phyloP scores from a whole-genome alignment of 73 alveolate genomes.

The Paramecium tetraurelia region DNA sequence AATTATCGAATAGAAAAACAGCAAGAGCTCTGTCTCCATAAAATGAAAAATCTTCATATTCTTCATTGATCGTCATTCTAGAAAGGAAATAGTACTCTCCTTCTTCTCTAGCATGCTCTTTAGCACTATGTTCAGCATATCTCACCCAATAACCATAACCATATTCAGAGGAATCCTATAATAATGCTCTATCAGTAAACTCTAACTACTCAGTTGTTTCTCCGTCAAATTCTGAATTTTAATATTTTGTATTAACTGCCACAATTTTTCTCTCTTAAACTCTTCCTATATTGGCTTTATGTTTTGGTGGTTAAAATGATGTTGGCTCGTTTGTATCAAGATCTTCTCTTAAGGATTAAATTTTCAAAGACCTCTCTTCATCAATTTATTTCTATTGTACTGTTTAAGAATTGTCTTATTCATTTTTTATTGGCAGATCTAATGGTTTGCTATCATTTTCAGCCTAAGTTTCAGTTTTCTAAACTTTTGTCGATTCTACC shows the following conservation, averaged over 20 bases:
- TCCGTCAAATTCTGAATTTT: background rate
- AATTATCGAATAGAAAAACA: background rate
- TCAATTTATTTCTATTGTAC: background rate
- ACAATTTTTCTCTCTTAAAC: background rate
- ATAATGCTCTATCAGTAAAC: constrained; percentile 4
- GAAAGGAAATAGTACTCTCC: constrained; percentile 10
- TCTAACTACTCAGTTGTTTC: constrained; percentile 12
- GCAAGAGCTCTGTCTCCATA: constrained; percentile 53
- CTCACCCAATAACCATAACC: constrained; percentile 49
- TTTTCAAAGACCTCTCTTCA: background rate
- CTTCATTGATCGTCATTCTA: constrained; percentile 13
- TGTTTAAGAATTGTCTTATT: background rate
- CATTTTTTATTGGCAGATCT: background rate
- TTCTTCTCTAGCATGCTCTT: background rate
- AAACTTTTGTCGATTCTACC: background rate
- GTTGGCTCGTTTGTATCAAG: constrained; percentile 10
- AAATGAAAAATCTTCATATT: constrained; percentile 15
- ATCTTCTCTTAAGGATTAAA: background rate
- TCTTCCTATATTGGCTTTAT: constrained; percentile 6
- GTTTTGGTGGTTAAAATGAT: constrained; percentile 23
- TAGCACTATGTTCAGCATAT: background rate
- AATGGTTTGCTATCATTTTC: background rate
- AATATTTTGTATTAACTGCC: constrained; percentile 7
- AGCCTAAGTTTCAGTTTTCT: background rate
- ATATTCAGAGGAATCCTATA: constrained; percentile 15